Evolutionary conservation across 139 green algal species (phyloP).

Genomic region (Raphidocelis subcapitata): DNA sequence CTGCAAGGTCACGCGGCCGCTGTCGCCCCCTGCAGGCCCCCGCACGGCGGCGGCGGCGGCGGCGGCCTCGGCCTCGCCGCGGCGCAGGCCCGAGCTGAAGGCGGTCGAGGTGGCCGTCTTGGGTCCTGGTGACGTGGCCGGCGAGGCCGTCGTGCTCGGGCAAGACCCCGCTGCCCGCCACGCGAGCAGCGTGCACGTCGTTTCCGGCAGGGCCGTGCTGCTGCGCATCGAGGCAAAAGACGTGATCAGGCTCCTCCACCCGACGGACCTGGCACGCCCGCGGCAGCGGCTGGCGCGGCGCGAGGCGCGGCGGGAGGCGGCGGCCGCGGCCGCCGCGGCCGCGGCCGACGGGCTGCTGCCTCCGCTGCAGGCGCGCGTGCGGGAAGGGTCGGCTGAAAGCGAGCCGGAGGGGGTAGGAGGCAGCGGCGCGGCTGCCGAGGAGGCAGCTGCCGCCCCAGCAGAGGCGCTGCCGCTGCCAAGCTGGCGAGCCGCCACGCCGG

Average conservation of each 20-base stretch:
- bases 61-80: neutral
- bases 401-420: neutral
- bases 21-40: neutral
- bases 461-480: neutral
- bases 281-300: neutral
- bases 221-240: neutral
- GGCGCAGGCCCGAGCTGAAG: neutral
- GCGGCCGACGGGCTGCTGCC: neutral
- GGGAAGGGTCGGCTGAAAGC: neutral
- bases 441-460: neutral
- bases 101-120: slow-evolving; percentile 18
- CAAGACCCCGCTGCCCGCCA: neutral
- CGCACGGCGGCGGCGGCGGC: neutral
- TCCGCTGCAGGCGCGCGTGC: neutral
- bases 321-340: neutral
- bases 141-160: neutral
- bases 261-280: neutral
- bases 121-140: slow-evolving; percentile 15
- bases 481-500: too few relatives aligned
- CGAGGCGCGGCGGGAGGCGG: neutral
- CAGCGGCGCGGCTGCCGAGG: neutral
- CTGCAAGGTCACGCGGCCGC: slow-evolving; percentile 27
- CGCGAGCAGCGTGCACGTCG: neutral
- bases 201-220: neutral
- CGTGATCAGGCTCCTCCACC: neutral